Conservation (phyloP, 805 yeast genomes). For the Hanseniaspora valbyensis region DNA sequence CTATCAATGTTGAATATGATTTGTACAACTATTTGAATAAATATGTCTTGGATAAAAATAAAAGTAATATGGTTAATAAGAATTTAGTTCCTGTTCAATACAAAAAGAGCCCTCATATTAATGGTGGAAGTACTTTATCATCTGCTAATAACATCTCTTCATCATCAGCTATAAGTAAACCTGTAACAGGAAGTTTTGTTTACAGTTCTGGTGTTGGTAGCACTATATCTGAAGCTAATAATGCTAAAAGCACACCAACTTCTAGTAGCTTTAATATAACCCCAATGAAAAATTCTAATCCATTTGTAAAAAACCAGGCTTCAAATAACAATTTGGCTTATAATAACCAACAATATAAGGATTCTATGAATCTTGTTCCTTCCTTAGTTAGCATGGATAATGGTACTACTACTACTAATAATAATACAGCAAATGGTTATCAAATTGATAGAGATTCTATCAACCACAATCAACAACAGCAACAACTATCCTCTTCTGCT, state of each 20-base stretch:
- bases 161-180: conserved; percentile 25
- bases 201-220: conserved; percentile 24
- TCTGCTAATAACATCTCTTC: conserved; percentile 22
- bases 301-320: conserved; percentile 1
- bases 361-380: no score
- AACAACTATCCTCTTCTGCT: conserved; percentile 24
- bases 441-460: not conserved
- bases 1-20: conserved; percentile 75
- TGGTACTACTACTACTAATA: no score
- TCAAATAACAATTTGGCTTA: not conserved
- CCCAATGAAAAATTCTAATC: conserved; percentile 14
- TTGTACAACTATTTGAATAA: conserved; percentile 56
- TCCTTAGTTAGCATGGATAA: no score
- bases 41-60: conserved; percentile 30
- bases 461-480: conserved; percentile 14
- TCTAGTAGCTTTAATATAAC: conserved; percentile 9
- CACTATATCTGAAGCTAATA: conserved; percentile 16
- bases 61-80: conserved; percentile 30
- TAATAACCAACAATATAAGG: conserved; percentile 26
- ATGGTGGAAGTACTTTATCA: conserved; percentile 15
- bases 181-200: conserved; percentile 27
- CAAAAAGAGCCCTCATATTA: conserved; percentile 56
- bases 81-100: conserved; percentile 58
- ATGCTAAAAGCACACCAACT: conserved; percentile 11
- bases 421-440: conserved; percentile 21